Conservation (phyloP, 2,329 filamentous ascomycete species). For the Calcarisporium arbuscula region DNA sequence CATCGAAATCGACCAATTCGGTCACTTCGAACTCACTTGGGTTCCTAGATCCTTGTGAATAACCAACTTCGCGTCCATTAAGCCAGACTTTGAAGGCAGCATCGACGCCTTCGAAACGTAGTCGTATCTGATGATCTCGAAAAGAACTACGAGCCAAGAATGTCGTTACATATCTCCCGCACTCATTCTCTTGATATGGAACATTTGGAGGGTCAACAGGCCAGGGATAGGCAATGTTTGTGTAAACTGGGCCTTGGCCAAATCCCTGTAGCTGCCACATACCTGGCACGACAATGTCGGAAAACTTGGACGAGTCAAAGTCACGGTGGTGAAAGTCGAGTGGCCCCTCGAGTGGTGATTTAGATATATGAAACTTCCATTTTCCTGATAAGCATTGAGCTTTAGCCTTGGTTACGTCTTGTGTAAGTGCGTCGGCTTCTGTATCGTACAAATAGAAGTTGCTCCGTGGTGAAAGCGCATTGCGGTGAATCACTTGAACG, state of each 20-base stretch:
- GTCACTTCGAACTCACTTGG: constrained; percentile 70
- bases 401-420: constrained; percentile 31
- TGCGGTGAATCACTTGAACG: constrained; percentile 51
- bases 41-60: constrained; percentile 54
- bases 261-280: constrained; percentile 68
- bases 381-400: constrained; percentile 41
- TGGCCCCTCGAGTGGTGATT: constrained; percentile 40
- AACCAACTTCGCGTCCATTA: constrained; percentile 58
- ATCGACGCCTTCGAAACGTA: constrained; percentile 71
- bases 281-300: constrained; percentile 53
- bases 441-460: constrained; percentile 48
- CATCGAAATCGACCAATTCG: constrained; percentile 47
- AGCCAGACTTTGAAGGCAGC: constrained; percentile 66
- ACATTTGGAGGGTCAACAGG: constrained; percentile 61
- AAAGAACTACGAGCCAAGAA: constrained; percentile 46
- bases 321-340: constrained; percentile 28
- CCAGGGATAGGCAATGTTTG: constrained; percentile 62
- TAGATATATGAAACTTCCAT: constrained; percentile 47
- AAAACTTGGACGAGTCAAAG: constrained; percentile 26
- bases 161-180: constrained; percentile 53
- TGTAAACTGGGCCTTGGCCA: constrained; percentile 60
- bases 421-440: constrained; percentile 40
- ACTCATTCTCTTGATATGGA: constrained; percentile 58
- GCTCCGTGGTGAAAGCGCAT: constrained; percentile 50
- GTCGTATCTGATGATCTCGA: constrained; percentile 49